phyloP scores from a whole-genome alignment of 2,329 filamentous ascomycete genomes.

The Diaporthe sp. region DNA sequence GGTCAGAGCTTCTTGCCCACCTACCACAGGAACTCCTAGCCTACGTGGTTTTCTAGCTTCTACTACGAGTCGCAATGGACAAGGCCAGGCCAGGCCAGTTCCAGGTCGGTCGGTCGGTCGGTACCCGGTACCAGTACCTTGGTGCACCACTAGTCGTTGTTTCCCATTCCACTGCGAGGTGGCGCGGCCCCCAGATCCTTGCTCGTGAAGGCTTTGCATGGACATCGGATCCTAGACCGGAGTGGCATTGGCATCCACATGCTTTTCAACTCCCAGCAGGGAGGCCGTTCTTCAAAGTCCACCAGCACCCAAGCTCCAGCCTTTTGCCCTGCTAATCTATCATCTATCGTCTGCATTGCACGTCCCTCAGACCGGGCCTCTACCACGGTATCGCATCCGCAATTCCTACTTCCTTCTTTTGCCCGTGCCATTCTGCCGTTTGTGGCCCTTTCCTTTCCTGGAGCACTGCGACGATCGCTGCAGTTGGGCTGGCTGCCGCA shows the following conservation, averaged over 20 bases:
- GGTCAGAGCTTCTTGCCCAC: constrained; percentile 5
- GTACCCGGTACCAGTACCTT: background rate
- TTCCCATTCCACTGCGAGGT: constrained; percentile 1
- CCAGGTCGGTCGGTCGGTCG: constrained; percentile 5
- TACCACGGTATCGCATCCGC: constrained; percentile 16
- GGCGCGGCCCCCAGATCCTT: constrained; percentile 31
- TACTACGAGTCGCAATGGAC: constrained; percentile 25
- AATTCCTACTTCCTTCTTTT: constrained; percentile 22
- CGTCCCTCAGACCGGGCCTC: constrained; percentile 14
- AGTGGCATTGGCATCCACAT: constrained; percentile 34
- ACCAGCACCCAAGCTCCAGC: constrained; percentile 14
- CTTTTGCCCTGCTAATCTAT: constrained; percentile 10
- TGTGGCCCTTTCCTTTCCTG: background rate
- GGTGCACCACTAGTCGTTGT: constrained; percentile 11
- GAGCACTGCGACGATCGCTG: constrained; percentile 1
- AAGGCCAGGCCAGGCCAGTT: constrained; percentile 5
- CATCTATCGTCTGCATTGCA: constrained; percentile 18
- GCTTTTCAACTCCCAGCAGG: constrained; percentile 31
- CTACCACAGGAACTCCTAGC: background rate
- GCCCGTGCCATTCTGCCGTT: constrained; percentile 9
- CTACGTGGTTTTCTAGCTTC: constrained; percentile 11
- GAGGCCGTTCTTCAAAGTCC: constrained; percentile 19
- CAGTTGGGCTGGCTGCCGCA: constrained; percentile 22
- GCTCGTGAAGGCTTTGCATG: constrained; percentile 34
- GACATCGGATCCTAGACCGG: constrained; percentile 32